A percentile compares a stretch with the other conserved stretches of the same genome.
Evolutionary conservation across 805 yeast species (phyloP).

Genomic region (Pichia gijzeniarum): DNA sequence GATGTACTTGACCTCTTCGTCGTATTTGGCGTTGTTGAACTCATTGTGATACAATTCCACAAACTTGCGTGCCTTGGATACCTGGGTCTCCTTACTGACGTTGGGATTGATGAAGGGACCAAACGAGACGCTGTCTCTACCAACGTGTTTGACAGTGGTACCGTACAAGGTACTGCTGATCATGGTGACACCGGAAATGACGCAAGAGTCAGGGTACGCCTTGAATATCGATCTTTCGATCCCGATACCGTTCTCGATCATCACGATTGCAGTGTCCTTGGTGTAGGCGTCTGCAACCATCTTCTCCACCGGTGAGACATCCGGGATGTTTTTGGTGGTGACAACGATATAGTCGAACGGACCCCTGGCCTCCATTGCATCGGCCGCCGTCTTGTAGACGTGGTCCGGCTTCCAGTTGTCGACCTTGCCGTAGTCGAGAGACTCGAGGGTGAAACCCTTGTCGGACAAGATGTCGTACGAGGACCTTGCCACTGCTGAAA

Average conservation of each 20-base stretch:
- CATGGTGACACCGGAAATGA: constrained; percentile 36
- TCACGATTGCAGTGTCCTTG: constrained; percentile 30
- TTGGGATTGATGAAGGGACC: constrained; percentile 33
- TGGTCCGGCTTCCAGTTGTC: constrained; percentile 47
- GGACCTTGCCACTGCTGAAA: constrained; percentile 60
- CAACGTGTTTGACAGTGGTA: constrained; percentile 31
- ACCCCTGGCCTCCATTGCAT: constrained; percentile 35
- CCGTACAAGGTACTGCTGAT: constrained; percentile 30
- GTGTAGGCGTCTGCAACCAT: constrained; percentile 23
- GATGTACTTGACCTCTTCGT: constrained; percentile 33
- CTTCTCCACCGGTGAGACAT: constrained; percentile 43
- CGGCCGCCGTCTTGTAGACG: constrained; percentile 37
- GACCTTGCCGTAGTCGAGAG: constrained; percentile 55
- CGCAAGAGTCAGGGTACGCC: constrained; percentile 30
- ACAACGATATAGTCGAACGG: constrained; percentile 53
- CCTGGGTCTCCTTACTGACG: constrained; percentile 22
- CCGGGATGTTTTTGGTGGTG: constrained; percentile 62
- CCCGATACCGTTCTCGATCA: constrained; percentile 37
- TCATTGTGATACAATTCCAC: constrained; percentile 31
- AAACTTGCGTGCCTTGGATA: constrained; percentile 28
- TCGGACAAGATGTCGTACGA: constrained; percentile 48
- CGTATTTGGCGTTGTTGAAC: constrained; percentile 26
- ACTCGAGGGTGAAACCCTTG: constrained; percentile 53
- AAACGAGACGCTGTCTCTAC: constrained; percentile 28
- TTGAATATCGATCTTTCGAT: constrained; percentile 31